phyloP scores from a whole-genome alignment of 2,329 filamentous ascomycete genomes.

The Ophiocordyceps unilateralis region DNA sequence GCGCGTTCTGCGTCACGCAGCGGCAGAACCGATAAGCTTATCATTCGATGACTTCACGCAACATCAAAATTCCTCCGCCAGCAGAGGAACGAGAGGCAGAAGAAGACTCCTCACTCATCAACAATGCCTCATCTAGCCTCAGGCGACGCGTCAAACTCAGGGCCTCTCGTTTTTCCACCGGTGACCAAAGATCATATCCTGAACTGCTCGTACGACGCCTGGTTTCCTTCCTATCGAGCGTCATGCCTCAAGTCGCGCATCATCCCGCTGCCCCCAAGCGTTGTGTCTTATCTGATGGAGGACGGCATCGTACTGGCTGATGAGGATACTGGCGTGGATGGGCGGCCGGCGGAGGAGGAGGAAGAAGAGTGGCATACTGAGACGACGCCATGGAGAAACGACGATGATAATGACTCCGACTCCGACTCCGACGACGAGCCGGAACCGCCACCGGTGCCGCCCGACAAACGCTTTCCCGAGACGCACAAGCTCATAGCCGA shows the following conservation, averaged over 20 bases:
- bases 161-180: conserved; percentile 54
- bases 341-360: conserved; percentile 31
- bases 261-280: conserved; percentile 56
- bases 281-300: conserved; percentile 74
- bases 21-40: conserved; percentile 11
- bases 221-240: conserved; percentile 72
- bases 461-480: conserved; percentile 45
- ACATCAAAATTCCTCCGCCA: background rate
- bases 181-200: conserved; percentile 75
- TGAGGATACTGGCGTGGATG: conserved; percentile 29
- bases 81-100: too few species aligned
- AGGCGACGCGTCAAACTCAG: conserved; percentile 1
- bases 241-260: conserved; percentile 75
- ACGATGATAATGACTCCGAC: background rate
- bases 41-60: background rate
- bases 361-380: conserved; percentile 23
- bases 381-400: background rate
- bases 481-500: conserved; percentile 62
- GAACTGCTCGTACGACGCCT: conserved; percentile 85
- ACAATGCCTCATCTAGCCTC: conserved; percentile 19
- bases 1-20: conserved; percentile 2
- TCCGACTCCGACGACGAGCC: conserved; percentile 30
- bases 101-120: too few species aligned
- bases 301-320: conserved; percentile 83
- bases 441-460: conserved; percentile 28